phyloP scores from a whole-genome alignment of 352 stramenopile genomes.

The Phytophthora hibernalis region DNA sequence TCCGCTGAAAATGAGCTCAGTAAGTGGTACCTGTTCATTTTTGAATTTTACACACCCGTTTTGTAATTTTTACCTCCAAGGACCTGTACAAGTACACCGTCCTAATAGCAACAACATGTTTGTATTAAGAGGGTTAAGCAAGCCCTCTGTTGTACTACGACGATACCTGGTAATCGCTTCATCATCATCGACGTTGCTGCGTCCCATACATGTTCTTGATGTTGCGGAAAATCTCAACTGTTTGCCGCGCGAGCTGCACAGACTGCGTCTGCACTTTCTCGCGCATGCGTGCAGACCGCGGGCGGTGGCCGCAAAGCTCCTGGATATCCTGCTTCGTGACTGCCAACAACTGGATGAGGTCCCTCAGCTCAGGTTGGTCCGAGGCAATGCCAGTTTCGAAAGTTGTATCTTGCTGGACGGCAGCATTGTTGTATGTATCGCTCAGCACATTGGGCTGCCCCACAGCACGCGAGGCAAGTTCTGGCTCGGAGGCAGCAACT shows the following conservation, averaged over 20 bases:
- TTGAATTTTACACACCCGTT: too few relatives aligned
- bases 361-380: conserved; percentile 57
- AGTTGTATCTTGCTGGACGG: conserved; percentile 7
- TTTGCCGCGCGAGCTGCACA: conserved; percentile 61
- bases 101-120: too few relatives aligned
- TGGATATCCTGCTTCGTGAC: conserved; percentile 55
- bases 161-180: too few relatives aligned
- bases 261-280: conserved; percentile 76
- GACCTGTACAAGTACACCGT: too few relatives aligned
- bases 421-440: background rate
- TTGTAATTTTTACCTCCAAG: too few relatives aligned
- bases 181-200: conserved; percentile 34
- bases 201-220: conserved; percentile 54
- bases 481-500: background rate
- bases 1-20: background rate
- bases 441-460: background rate
- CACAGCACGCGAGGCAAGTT: background rate
- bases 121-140: too few relatives aligned
- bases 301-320: conserved; percentile 58
- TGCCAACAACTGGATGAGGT: conserved; percentile 68
- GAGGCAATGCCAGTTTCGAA: conserved; percentile 8
- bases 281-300: conserved; percentile 69
- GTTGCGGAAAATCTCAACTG: conserved; percentile 71
- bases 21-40: background rate
- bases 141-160: too few relatives aligned